These are phyloP conservation scores for Paraphaeosphaeria minitans DNA, from an alignment of 2,329 filamentous ascomycete genomes.

Conservation along the genomic window DNA sequence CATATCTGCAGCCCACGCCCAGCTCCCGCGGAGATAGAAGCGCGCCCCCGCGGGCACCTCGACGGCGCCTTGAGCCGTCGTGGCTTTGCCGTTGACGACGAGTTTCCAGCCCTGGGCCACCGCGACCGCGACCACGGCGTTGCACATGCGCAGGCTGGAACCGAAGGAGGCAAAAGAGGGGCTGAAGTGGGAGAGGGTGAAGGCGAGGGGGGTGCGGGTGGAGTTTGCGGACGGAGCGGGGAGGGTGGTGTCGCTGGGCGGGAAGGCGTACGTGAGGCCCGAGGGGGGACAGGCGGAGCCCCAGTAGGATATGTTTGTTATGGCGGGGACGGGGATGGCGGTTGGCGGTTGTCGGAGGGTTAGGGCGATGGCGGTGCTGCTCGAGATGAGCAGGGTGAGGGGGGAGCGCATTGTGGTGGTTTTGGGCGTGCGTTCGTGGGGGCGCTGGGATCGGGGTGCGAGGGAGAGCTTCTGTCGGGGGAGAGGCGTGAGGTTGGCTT, in stretches of 20 bases:
- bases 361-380: conserved; percentile 7
- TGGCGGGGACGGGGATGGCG: conserved; percentile 5
- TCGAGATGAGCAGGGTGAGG: conserved; percentile 6
- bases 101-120: conserved; percentile 15
- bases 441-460: background rate
- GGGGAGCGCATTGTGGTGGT: conserved; percentile 11
- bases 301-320: conserved; percentile 17
- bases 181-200: conserved; percentile 19
- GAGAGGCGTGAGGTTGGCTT: background rate
- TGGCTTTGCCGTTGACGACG: conserved; percentile 15
- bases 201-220: conserved; percentile 9
- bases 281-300: conserved; percentile 20
- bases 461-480: background rate
- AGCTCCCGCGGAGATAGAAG: conserved; percentile 17
- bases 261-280: conserved; percentile 13
- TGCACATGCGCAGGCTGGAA: conserved; percentile 21
- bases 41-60: conserved; percentile 14
- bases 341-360: background rate
- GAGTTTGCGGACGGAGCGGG: conserved; percentile 12
- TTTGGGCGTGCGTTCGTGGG: background rate
- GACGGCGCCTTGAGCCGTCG: conserved; percentile 13
- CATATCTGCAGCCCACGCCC: conserved; percentile 9
- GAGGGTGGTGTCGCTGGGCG: conserved; percentile 9
- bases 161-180: conserved; percentile 19
- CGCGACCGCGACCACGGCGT: conserved; percentile 9